phyloP scores from a whole-genome alignment of 2,329 filamentous ascomycete species.

The Aspergillus chevalieri region DNA sequence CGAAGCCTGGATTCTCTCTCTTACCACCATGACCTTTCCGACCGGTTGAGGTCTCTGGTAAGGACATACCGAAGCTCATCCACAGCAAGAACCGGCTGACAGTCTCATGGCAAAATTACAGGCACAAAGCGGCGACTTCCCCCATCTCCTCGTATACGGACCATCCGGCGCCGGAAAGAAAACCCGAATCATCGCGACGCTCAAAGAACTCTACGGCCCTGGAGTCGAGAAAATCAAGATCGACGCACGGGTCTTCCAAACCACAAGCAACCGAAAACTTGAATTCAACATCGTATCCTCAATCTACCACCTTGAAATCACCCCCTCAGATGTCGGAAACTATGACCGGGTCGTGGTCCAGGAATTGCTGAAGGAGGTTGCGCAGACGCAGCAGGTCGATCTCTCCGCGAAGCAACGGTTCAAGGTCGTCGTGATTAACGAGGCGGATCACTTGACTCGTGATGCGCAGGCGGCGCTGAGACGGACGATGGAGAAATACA shows the following conservation, averaged over 20 bases:
- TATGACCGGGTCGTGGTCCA: constrained; percentile 96
- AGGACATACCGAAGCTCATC: constrained; percentile 4
- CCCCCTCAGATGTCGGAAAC: constrained; percentile 90
- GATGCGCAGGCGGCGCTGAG: constrained; percentile 93
- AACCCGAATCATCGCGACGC: constrained; percentile 87
- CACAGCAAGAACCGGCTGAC: constrained; percentile 2
- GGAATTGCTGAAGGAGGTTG: constrained; percentile 92
- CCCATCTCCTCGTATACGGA: constrained; percentile 93
- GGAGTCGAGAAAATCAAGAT: constrained; percentile 99
- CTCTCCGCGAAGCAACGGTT: constrained; percentile 82
- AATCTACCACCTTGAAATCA: constrained; percentile 97
- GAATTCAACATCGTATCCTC: constrained; percentile 99
- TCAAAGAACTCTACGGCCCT: constrained; percentile 90
- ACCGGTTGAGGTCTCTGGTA: constrained; percentile 79
- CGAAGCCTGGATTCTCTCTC: constrained; percentile 55
- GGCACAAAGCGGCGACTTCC: constrained; percentile 96
- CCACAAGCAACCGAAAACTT: constrained; percentile 89
- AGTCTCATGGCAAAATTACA: constrained; percentile 30
- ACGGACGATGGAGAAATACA: constrained; percentile 99
- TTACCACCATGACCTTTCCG: constrained; percentile 84
- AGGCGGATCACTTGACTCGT: constrained; percentile 87
- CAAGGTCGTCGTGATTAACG: constrained; percentile 99
- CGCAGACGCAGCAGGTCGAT: constrained; percentile 98
- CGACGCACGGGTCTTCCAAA: constrained; percentile 93
- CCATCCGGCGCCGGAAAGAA: constrained; percentile 97